Evolutionary conservation across 805 yeast species (phyloP), one percentile per base, ranked within the genome.

Genomic region (Candida methanosorbosa): DNA sequence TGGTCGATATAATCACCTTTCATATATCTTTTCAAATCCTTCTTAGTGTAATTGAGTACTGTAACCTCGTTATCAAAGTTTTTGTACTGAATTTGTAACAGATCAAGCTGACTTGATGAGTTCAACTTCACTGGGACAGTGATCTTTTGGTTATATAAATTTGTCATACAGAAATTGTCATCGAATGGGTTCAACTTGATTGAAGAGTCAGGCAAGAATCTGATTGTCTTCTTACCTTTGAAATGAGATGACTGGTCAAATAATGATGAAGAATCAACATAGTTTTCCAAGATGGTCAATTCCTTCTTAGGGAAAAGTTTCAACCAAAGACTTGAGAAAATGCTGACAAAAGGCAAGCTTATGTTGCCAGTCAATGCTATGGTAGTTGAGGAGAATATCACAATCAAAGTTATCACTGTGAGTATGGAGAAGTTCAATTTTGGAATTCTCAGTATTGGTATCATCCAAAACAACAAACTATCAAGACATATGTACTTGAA

Each of bases 181-280:
- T 67, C 72, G 45, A 75, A 72, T 3, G 96, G 96, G 43, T 88
- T 86, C 46, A 92, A 60, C 48, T 68, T 65, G 4, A 94, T 95
- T 0, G 94, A 80, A 29, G 94, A 81, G 57, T 90, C 97, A 0
- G 98, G 97, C 24, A 92, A 63, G 41, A 83, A 82, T 49, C 88
- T 82, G 41, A 92, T 80, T 1, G 88, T 82, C 49, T 84, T 83
- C 29, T 76, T 77, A 29, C 98, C 98, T 48, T 75, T 81, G 54
- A 88, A 81, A 54, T 87, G 94, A 2, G 72, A 51, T 17, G 72
- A 63, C 46, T 68, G 68, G 39, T 73, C 75, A 4, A 58, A 37
- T 11, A 66, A 50, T 22, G 50, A 46, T 16, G 57, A 52, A 4
- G 69, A 40, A 32, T 61, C 61, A 11, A 57, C 52, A 27, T 56